Evolutionary conservation across 2,329 filamentous ascomycete species (phyloP).

Genomic region (Microcyclospora pomicola): DNA sequence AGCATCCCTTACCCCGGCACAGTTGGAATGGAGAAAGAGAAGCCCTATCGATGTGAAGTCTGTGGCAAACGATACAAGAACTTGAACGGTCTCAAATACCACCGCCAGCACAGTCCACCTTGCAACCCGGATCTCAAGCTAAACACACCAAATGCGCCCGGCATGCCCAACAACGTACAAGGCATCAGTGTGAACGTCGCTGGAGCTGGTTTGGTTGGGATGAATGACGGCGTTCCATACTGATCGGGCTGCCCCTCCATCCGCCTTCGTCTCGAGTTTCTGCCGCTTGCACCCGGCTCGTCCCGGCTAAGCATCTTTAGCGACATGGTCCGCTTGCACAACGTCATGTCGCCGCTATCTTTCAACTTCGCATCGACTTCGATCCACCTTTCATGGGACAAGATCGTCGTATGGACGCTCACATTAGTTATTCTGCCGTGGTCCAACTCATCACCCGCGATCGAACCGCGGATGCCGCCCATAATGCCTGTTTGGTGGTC

Average conservation of each 20-base stretch:
- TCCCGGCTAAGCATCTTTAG: not conserved
- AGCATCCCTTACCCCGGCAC: conserved; percentile 90
- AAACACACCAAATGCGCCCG: conserved; percentile 22
- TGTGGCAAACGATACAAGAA: conserved; percentile 99
- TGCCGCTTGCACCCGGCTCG: not conserved
- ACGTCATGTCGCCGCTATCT: not conserved
- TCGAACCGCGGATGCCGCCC: too few species aligned
- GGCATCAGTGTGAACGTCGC: conserved; percentile 37
- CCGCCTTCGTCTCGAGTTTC: not conserved
- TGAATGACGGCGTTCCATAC: conserved; percentile 38
- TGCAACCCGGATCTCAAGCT: conserved; percentile 73
- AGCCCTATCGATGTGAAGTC: conserved; percentile 92
- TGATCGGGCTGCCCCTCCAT: conserved; percentile 4
- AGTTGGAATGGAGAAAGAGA: conserved; percentile 99
- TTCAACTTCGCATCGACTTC: too few species aligned
- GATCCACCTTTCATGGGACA: too few species aligned
- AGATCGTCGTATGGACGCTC: too few species aligned
- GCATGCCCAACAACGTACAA: conserved; percentile 25
- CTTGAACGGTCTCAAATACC: conserved; percentile 92
- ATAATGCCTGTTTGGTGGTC: not conserved
- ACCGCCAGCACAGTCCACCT: conserved; percentile 57
- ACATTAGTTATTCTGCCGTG: too few species aligned
- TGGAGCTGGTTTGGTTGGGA: conserved; percentile 41
- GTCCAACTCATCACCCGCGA: too few species aligned
- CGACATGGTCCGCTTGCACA: not conserved